These are phyloP conservation scores for Mycothermus thermophilus DNA, from an alignment of 495 filamentous ascomycete species.

Conservation along the genomic window DNA sequence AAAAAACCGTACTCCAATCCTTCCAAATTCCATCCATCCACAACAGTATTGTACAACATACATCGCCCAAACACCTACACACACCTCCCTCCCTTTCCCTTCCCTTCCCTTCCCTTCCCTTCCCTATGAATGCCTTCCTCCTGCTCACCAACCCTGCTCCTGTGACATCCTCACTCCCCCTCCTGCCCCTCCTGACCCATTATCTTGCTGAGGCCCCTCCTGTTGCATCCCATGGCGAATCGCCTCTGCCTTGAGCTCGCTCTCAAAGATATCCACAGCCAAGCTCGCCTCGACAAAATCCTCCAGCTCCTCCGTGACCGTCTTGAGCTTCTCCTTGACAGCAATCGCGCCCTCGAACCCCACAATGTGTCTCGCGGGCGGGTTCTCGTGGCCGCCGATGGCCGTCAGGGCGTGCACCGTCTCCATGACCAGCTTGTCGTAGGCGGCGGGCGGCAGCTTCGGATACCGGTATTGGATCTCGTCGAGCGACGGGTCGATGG, in stretches of 20 bases:
- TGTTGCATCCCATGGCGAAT: too few relatives aligned
- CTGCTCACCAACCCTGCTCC: too few relatives aligned
- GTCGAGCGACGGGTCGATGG: conserved; percentile 27
- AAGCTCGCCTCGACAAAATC: conserved; percentile 86
- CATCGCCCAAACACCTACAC: too few relatives aligned
- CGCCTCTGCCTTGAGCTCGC: conserved; percentile 34
- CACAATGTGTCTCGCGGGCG: conserved; percentile 85
- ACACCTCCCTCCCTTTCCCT: too few relatives aligned
- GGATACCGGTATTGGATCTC: conserved; percentile 61
- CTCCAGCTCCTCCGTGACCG: conserved; percentile 87
- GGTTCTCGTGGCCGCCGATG: conserved; percentile 91
- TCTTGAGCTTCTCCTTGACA: conserved; percentile 94
- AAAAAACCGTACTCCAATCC: too few relatives aligned
- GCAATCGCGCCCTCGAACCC: conserved; percentile 77
- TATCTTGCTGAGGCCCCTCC: conserved; percentile 10
- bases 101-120: too few relatives aligned
- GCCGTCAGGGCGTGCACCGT: conserved; percentile 84
- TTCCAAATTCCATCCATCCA: too few relatives aligned
- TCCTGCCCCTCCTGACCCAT: background rate
- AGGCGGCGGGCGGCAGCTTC: conserved; percentile 47
- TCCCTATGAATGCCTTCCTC: too few relatives aligned
- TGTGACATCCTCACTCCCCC: conserved; percentile 6
- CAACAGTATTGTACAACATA: too few relatives aligned
- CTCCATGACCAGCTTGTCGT: conserved; percentile 62
- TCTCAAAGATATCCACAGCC: conserved; percentile 61